Evolutionary conservation across 2,329 filamentous ascomycete species (phyloP), one percentile per base, ranked within the genome.

Genomic region (Aciculosporium take): DNA sequence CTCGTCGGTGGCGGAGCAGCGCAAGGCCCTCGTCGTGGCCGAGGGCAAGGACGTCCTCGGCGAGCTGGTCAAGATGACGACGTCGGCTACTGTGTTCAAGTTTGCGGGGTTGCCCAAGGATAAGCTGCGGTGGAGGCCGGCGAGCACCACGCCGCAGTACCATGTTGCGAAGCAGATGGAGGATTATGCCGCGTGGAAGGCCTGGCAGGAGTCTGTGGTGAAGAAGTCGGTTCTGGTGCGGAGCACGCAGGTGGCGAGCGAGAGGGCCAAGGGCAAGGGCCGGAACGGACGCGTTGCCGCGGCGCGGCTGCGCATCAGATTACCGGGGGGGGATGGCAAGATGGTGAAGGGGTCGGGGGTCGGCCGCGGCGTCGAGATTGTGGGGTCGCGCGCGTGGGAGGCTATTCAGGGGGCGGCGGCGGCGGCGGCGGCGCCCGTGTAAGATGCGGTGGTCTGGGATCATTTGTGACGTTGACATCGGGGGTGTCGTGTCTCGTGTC

Each of bases 101-200:
- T 64, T 84, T n/a, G 61, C 56, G 6, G 54, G 57, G 23, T 56
- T 79, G 48, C 72, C 76, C 1, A 62, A 69, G 53, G 74, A 82
- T 53, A 74, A 69, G 55, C 64, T 79, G 31, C 71, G 71, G 8
- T 85, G 81, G 81, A 69, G 74, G 47, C 79, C 79, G 18, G 73
- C 74, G 18, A 74, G 64, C 53, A 67, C 66, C 30, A 82, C 76
- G 35, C 74, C 79, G 4, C 71, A 76, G 54, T 84, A 78, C 60
- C 74, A 79, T 45, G 76, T 77, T 8, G 78, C 77, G 15, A 71
- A 67, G 55, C 72, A 79, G 56, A 69, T 66, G 43, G 80, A 84
- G 58, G 72, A 82, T 47, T 81, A 74, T 52, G 76, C 71, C 20
- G 63, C 68, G 1, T 80, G 76, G 76, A 67, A 65, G 51, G 60